These are phyloP conservation scores for Torulaspora maleeae DNA, from an alignment of 805 yeast genomes.

Conservation along the genomic window DNA sequence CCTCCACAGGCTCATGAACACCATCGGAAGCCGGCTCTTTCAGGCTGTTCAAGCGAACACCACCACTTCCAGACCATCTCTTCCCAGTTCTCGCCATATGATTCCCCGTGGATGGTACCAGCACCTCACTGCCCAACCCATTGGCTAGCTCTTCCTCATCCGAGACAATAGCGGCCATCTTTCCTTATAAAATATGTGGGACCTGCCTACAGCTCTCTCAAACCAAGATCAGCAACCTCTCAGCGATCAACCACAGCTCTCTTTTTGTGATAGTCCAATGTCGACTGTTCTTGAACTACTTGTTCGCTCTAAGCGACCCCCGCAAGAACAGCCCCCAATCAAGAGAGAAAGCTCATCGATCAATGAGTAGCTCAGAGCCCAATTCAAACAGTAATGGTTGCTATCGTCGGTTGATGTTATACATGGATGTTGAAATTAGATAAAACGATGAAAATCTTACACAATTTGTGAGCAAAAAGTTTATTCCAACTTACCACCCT, in stretches of 20 bases:
- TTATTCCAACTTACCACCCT: conserved; percentile 96
- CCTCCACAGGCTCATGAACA: conserved; percentile 50
- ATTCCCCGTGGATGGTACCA: conserved; percentile 47
- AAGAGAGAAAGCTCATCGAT: not conserved
- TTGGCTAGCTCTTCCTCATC: conserved; percentile 32
- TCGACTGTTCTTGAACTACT: not conserved
- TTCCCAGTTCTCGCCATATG: conserved; percentile 52
- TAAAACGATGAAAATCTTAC: conserved; percentile 13
- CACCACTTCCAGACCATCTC: conserved; percentile 41
- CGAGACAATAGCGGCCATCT: conserved; percentile 32
- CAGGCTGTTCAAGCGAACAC: conserved; percentile 10
- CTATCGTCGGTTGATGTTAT: conserved; percentile 8
- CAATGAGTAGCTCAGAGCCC: not conserved
- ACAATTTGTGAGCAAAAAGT: conserved; percentile 19
- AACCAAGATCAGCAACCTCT: not conserved
- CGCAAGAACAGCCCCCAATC: not conserved
- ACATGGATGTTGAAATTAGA: conserved; percentile 10
- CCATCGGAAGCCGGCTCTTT: conserved; percentile 41
- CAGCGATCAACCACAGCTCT: not conserved
- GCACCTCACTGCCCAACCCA: conserved; percentile 26
- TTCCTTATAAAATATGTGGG: not conserved
- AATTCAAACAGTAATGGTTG: conserved; percentile 4
- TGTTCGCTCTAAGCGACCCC: not conserved
- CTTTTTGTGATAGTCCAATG: not conserved
- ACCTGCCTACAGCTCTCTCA: not conserved